Conservation (phyloP, 2,329 filamentous ascomycete species). For the Aspergillus viridinutans region DNA sequence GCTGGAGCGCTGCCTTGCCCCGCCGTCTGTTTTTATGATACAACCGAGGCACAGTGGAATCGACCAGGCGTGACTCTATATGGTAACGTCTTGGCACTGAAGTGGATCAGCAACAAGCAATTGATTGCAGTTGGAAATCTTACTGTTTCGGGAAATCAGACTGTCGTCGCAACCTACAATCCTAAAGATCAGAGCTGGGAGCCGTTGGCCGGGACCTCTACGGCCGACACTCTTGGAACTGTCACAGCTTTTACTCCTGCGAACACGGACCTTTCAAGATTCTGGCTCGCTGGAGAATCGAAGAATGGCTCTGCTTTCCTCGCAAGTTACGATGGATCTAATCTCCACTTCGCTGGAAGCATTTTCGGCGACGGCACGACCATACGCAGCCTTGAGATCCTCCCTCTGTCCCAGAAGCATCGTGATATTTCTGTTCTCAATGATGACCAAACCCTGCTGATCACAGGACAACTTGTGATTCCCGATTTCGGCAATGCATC, state of each 20-base stretch:
- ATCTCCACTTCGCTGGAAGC: conserved; percentile 64
- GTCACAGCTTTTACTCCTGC: conserved; percentile 72
- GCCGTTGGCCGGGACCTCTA: conserved; percentile 52
- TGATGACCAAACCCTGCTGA: conserved; percentile 66
- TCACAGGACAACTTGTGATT: conserved; percentile 78
- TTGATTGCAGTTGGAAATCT: conserved; percentile 77
- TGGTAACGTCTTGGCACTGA: conserved; percentile 67
- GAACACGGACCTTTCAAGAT: conserved; percentile 64
- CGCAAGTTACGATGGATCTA: conserved; percentile 72
- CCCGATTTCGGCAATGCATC: conserved; percentile 75
- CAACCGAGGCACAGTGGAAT: conserved; percentile 69
- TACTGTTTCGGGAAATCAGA: conserved; percentile 59
- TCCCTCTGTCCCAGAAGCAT: conserved; percentile 67
- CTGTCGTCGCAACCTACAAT: conserved; percentile 70
- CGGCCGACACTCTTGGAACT: conserved; percentile 64
- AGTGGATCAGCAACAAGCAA: conserved; percentile 69
- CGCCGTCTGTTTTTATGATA: conserved; percentile 75
- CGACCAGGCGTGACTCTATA: conserved; percentile 68
- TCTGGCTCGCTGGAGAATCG: conserved; percentile 77
- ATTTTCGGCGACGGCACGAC: conserved; percentile 61
- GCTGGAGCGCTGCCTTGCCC: conserved; percentile 81
- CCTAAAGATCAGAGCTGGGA: conserved; percentile 62
- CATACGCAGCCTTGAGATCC: conserved; percentile 77
- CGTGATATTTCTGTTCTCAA: conserved; percentile 60
- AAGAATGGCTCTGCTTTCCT: conserved; percentile 68